Evolutionary conservation across 139 green algal genomes (phyloP), one percentile per base, ranked within the genome.

Genomic region (Haematococcus sp.): DNA sequence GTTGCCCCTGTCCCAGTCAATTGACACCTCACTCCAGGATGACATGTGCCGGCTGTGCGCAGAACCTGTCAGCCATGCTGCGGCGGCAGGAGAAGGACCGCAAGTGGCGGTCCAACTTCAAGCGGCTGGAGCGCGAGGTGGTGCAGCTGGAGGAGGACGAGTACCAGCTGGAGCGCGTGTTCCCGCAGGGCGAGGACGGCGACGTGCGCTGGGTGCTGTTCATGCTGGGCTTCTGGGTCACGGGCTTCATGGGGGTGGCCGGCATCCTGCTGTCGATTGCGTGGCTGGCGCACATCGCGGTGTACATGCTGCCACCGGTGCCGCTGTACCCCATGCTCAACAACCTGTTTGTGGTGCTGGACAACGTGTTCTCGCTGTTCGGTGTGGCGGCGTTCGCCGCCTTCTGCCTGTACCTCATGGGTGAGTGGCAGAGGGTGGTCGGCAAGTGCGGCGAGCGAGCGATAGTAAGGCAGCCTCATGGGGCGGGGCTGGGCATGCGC

Each of bases 351-450:
- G 84, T 91, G 44, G 80, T 82, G 59, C 81, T 97, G 73, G 93
- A 98, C 81, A 65, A 73, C 52, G 91, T 88, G 19, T 98, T 96
- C 66, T 82, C 88, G 17, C 78, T 98, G 19, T 94, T 98, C 78
- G 95, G 95, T n/a, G 93, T 89, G 0, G 68, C 81, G 0, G 85
- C 91, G 17, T 98, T 98, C 76, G 87, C 84, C 11, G 28, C 94
- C 43, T 98, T 97, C 85, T 97, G 90, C 77, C 95, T 98, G 71
- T 98, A 98, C 81, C 81, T 98, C 30, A 88, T 97, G 43, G 73
- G 86, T 91, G 71, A 69, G 83, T 49, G 59, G 31, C 11, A 22
- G 31, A 35, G 60, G 60, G 60, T 44, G 15, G 65, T 55, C 16
- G 23, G 60, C 4, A 7, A 4, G 40, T 49, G 40, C 7, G 40